A percentile compares a stretch with the other conserved stretches of the same genome.
These are phyloP conservation scores for Torulaspora globosa DNA, from an alignment of 1,139 yeast species.

Conservation along the genomic window DNA sequence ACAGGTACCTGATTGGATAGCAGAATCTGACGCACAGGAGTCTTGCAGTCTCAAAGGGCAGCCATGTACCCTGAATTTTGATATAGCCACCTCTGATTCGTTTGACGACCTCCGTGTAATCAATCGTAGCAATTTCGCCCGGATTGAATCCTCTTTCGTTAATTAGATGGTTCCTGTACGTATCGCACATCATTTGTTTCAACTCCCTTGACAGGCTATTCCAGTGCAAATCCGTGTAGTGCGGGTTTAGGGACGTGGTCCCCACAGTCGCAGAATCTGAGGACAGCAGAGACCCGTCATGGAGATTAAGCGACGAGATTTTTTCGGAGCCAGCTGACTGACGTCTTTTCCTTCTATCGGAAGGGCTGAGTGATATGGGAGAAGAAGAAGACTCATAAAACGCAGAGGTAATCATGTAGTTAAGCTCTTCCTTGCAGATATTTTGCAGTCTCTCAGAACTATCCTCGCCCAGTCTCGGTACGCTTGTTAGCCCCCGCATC, in stretches of 20 bases:
- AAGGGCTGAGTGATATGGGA: background rate
- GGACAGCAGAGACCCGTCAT: background rate
- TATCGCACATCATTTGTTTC: conserved; percentile 48
- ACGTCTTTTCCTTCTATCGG: conserved; percentile 15
- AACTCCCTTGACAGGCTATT: conserved; percentile 25
- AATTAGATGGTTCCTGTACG: conserved; percentile 51
- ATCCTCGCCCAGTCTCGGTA: conserved; percentile 14
- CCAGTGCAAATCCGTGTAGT: conserved; percentile 36
- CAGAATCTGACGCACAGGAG: conserved; percentile 71
- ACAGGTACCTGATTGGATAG: conserved; percentile 67
- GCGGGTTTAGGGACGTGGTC: conserved; percentile 5
- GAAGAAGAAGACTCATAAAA: conserved; percentile 12
- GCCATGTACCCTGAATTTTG: conserved; percentile 95
- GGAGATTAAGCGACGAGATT: background rate
- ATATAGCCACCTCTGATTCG: conserved; percentile 88
- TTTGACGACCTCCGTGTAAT: conserved; percentile 46
- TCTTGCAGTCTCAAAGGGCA: conserved; percentile 68
- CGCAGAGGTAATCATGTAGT: conserved; percentile 12
- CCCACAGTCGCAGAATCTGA: background rate
- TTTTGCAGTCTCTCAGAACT: conserved; percentile 7
- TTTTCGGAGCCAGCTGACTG: conserved; percentile 10
- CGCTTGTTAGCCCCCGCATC: conserved; percentile 29
- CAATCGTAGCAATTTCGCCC: conserved; percentile 11
- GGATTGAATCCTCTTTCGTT: conserved; percentile 40
- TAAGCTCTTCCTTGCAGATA: conserved; percentile 17